These are phyloP conservation scores for Jaapia argillacea DNA, from an alignment of 768 basidiomycete genomes.

Conservation along the genomic window DNA sequence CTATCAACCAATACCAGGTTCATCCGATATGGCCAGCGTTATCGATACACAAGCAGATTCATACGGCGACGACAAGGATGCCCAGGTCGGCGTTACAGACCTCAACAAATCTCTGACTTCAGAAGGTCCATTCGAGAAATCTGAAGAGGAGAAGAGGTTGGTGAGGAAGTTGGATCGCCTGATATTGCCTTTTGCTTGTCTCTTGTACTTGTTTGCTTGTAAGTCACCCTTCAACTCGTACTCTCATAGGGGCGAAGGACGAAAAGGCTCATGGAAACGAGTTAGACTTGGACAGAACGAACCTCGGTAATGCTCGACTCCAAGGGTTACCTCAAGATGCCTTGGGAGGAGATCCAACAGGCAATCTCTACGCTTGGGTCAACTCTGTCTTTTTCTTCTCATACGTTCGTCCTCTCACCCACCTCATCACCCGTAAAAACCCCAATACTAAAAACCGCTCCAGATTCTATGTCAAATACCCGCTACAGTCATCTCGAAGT, in stretches of 20 bases:
- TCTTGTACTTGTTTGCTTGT: slow-evolving; percentile 76
- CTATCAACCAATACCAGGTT: no score
- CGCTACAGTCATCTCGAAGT: slow-evolving; percentile 53
- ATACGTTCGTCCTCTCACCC: slow-evolving; percentile 36
- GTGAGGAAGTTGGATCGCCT: slow-evolving; percentile 56
- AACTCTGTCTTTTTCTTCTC: slow-evolving; percentile 74
- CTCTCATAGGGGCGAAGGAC: no score
- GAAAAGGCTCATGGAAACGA: not conserved
- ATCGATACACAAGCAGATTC: no score
- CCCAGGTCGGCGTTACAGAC: no score
- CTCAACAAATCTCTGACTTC: no score
- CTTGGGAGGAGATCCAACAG: slow-evolving; percentile 59
- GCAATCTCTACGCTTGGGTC: slow-evolving; percentile 67
- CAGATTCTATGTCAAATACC: slow-evolving; percentile 68
- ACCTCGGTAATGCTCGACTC: slow-evolving; percentile 71
- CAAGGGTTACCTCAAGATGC: slow-evolving; percentile 57
- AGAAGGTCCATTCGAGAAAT: no score
- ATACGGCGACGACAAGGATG: no score
- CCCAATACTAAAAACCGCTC: not conserved
- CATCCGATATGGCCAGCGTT: no score
- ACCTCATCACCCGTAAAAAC: not conserved
- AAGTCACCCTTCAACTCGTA: no score
- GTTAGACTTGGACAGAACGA: slow-evolving; percentile 59
- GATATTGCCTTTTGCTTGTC: slow-evolving; percentile 61
- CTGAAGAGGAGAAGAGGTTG: slow-evolving; percentile 40